Percentiles rank a stretch among this genome's conserved stretches.
Evolutionary conservation across 2,329 filamentous ascomycete species (phyloP).

Genomic region (Orbilia quercus): DNA sequence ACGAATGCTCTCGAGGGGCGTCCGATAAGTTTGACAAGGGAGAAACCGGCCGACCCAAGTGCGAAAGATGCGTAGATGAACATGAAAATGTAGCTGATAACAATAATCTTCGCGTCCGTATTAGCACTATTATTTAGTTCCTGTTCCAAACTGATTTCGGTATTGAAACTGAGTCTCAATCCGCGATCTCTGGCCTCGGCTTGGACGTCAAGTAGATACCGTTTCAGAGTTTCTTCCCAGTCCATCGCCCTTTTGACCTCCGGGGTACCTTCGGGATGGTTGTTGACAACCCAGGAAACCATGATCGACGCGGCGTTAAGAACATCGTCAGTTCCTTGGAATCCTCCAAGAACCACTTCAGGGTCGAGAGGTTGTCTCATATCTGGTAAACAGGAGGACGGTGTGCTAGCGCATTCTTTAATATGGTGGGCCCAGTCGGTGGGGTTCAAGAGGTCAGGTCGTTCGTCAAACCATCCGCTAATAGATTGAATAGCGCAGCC

Average conservation of each 20-base stretch:
- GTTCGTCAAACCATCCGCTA: constrained; percentile 84
- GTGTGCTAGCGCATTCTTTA: constrained; percentile 78
- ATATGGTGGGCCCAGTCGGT: constrained; percentile 78
- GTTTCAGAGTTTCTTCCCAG: constrained; percentile 84
- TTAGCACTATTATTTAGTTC: constrained; percentile 98
- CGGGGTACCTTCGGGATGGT: constrained; percentile 78
- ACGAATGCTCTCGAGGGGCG: constrained; percentile 88
- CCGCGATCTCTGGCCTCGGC: constrained; percentile 80
- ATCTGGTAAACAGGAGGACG: constrained; percentile 83
- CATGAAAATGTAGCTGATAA: constrained; percentile 98
- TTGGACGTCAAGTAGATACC: constrained; percentile 80
- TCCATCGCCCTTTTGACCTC: constrained; percentile 81
- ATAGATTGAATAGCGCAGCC: constrained; percentile 93
- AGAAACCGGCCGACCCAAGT: constrained; percentile 86
- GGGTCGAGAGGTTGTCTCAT: constrained; percentile 91
- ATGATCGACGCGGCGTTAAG: constrained; percentile 82
- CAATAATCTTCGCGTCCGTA: constrained; percentile 95
- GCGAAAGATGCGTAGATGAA: constrained; percentile 96
- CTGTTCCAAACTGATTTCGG: constrained; percentile 92
- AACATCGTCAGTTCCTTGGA: constrained; percentile 73
- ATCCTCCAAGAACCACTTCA: constrained; percentile 86
- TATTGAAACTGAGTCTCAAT: constrained; percentile 89
- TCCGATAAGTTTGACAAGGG: constrained; percentile 77
- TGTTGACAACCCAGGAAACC: constrained; percentile 94
- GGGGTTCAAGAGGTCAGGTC: constrained; percentile 72